Evolutionary conservation across 1,284 basidiomycete genomes (phyloP).

Genomic region (Rhodotorula sp.): DNA sequence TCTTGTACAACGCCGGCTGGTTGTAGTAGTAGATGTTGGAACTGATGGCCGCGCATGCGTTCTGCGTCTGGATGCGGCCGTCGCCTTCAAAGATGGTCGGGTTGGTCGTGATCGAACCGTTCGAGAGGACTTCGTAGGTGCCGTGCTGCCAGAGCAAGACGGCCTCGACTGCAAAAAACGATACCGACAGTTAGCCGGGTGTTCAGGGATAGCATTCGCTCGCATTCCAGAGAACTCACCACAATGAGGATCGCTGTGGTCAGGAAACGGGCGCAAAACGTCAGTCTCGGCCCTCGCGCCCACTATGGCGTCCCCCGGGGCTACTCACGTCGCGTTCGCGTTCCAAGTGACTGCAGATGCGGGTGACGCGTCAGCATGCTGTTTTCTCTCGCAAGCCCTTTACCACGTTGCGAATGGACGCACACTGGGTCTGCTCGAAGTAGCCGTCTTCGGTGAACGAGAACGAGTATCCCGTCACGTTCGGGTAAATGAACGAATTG

Average conservation of each 20-base stretch:
- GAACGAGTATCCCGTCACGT: conserved; percentile 26
- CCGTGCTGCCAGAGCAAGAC: conserved; percentile 34
- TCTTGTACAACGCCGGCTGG: conserved; percentile 14
- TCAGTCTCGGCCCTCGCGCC: no score
- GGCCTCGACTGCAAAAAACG: conserved; percentile 4
- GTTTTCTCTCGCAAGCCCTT: neutral
- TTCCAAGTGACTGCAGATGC: conserved; percentile 24
- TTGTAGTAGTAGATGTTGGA: conserved; percentile 27
- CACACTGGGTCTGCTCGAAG: conserved; percentile 33
- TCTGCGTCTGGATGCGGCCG: conserved; percentile 19
- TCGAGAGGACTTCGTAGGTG: conserved; percentile 18
- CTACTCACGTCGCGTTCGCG: conserved; percentile 23
- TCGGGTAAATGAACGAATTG: conserved; percentile 34
- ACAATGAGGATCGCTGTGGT: conserved; percentile 22
- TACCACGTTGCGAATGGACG: neutral
- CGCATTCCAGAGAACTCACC: neutral
- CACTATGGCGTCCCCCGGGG: no score
- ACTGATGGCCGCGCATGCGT: conserved; percentile 19
- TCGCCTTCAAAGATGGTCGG: conserved; percentile 27
- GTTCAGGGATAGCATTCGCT: no score
- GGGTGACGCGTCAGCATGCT: neutral
- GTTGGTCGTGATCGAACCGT: conserved; percentile 30
- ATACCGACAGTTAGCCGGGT: fast-evolving
- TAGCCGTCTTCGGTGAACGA: conserved; percentile 33
- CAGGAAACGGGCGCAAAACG: neutral